These are phyloP conservation scores for Thalia dealbata DNA, from an alignment of 176 grass and related monocot genomes.

Conservation along the genomic window DNA sequence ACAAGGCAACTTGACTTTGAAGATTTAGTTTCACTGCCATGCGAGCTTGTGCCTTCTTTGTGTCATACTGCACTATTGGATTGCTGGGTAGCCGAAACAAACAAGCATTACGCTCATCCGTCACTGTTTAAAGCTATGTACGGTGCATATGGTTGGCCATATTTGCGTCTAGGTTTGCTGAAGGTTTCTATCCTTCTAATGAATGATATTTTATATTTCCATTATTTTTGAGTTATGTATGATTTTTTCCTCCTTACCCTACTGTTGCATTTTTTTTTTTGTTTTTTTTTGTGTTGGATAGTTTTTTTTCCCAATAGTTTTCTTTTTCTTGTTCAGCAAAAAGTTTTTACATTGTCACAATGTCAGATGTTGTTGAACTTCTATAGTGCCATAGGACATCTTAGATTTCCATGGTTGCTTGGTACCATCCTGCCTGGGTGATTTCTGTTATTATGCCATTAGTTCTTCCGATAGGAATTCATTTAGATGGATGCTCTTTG, in stretches of 20 bases:
- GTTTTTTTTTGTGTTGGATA: neutral
- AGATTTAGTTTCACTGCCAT: slow-evolving; percentile 72
- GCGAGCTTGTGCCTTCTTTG: slow-evolving; percentile 48
- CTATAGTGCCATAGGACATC: neutral
- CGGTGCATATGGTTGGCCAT: slow-evolving; percentile 71
- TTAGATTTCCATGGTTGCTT: neutral
- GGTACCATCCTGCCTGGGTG: neutral
- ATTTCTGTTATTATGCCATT: neutral
- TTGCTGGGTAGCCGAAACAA: slow-evolving; percentile 62
- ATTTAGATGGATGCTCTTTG: neutral
- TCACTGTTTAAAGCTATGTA: slow-evolving; percentile 70
- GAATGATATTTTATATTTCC: neutral
- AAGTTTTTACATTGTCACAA: neutral
- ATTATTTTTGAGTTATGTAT: neutral
- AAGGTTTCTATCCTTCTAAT: slow-evolving; percentile 38
- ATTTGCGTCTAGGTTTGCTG: slow-evolving; percentile 62
- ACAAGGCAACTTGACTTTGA: slow-evolving; percentile 72
- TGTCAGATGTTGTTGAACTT: neutral
- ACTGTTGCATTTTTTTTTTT: too few relatives aligned
- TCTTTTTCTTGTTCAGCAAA: neutral
- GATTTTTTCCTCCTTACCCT: neutral
- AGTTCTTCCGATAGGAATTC: neutral
- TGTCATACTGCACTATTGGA: slow-evolving; percentile 52
- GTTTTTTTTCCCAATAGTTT: neutral
- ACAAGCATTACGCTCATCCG: slow-evolving; percentile 32